Percentiles rank a stretch among this genome's conserved stretches.
Conservation (phyloP, 805 yeast species). For the Ascoidea tarda region DNA sequence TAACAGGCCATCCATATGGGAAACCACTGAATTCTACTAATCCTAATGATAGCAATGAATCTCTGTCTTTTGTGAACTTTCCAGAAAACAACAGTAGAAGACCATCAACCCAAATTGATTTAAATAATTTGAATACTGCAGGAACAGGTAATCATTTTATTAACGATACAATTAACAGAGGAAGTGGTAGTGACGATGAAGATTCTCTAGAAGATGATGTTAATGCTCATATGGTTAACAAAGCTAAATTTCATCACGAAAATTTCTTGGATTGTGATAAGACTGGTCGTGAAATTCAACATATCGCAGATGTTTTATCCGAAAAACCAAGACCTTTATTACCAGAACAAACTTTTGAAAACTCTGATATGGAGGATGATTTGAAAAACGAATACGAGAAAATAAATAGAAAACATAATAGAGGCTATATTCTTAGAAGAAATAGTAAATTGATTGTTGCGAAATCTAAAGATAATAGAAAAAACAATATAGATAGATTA, state of each 20-base stretch:
- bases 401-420: background rate
- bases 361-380: background rate
- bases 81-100: background rate
- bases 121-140: background rate
- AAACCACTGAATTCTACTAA: background rate
- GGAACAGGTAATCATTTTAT: conserved; percentile 5
- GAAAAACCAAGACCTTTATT: conserved; percentile 9
- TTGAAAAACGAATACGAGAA: background rate
- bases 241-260: background rate
- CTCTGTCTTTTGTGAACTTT: background rate
- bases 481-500: background rate
- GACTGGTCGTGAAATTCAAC: background rate
- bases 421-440: conserved; percentile 3
- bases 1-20: conserved; percentile 1
- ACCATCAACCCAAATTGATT: background rate
- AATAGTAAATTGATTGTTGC: conserved; percentile 9
- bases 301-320: conserved; percentile 7
- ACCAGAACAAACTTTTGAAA: conserved; percentile 10
- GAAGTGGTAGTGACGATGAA: conserved; percentile 2
- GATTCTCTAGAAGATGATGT: conserved; percentile 2
- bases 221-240: background rate
- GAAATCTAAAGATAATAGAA: conserved; percentile 2
- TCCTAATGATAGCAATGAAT: background rate
- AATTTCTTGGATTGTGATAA: background rate
- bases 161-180: conserved; percentile 6